Percentiles rank a stretch among this genome's conserved stretches.
These are phyloP conservation scores for Colletotrichum tamarilloi DNA, from an alignment of 2,329 filamentous ascomycete species.

Conservation along the genomic window DNA sequence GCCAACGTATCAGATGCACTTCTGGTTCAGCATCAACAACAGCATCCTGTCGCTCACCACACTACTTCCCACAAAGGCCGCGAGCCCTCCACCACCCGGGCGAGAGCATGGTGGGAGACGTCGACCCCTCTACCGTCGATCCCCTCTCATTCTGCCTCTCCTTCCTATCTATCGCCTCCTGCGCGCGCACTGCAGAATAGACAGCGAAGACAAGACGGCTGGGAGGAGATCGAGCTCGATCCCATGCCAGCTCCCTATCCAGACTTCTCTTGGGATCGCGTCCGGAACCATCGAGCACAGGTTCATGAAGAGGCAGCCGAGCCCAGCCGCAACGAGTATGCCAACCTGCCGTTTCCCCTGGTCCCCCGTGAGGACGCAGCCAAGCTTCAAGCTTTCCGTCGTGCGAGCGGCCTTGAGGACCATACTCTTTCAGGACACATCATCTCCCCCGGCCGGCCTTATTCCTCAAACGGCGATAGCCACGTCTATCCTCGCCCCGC, in stretches of 20 bases:
- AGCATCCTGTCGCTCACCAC: not conserved
- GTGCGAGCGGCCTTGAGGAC: constrained; percentile 36
- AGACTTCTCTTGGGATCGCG: not conserved
- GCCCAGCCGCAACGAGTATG: not conserved
- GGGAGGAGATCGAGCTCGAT: constrained; percentile 25
- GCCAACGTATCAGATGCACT: constrained; percentile 34
- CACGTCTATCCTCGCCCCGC: not conserved
- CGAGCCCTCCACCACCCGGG: not conserved
- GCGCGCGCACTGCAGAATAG: not conserved
- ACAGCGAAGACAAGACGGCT: constrained; percentile 4
- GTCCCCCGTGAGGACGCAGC: constrained; percentile 28
- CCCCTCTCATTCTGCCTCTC: not conserved
- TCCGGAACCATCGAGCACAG: not conserved
- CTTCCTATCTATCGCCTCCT: constrained; percentile 5
- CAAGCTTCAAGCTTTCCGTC: constrained; percentile 28
- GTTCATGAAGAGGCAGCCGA: not conserved
- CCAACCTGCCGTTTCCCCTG: constrained; percentile 27
- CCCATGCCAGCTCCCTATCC: not conserved
- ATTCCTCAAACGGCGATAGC: constrained; percentile 11
- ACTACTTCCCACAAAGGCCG: not conserved
- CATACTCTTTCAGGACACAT: constrained; percentile 32
- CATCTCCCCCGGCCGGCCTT: not conserved
- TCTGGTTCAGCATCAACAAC: not conserved
- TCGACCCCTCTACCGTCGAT: not conserved
- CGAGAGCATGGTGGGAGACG: constrained; percentile 22